Evolutionary conservation across 176 grass and related monocot genomes (phyloP).

Genomic region (Lolium rigidum): DNA sequence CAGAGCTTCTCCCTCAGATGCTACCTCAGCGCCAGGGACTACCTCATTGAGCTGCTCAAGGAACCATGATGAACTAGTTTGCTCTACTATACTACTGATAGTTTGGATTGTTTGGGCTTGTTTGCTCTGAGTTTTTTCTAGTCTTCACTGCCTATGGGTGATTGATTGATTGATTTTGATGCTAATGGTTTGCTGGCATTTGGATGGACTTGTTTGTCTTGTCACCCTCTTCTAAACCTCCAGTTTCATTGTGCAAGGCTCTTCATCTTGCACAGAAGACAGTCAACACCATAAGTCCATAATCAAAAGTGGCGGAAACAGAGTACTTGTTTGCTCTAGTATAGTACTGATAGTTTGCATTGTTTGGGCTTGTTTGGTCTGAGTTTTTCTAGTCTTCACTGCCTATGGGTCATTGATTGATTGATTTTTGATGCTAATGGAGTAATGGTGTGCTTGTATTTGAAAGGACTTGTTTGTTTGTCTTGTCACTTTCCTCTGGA

Average conservation of each 20-base stretch:
- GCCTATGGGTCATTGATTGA: background rate
- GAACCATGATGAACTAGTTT: slow-evolving; percentile 41
- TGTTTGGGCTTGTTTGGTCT: background rate
- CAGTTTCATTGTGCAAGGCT: background rate
- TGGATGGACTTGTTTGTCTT: background rate
- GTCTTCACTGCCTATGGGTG: background rate
- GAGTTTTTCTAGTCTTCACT: background rate
- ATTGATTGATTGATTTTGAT: background rate
- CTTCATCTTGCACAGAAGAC: background rate
- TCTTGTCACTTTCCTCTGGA: background rate
- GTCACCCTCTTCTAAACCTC: background rate
- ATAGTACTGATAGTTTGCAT: background rate
- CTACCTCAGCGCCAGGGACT: slow-evolving; percentile 50
- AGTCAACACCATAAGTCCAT: too few species aligned
- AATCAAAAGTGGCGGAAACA: too few species aligned
- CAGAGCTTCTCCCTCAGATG: slow-evolving; percentile 59
- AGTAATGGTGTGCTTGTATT: background rate
- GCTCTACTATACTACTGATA: too few species aligned
- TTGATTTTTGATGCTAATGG: background rate
- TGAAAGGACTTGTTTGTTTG: background rate
- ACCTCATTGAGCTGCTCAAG: slow-evolving; percentile 52
- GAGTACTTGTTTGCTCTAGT: too few species aligned
- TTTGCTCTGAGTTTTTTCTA: background rate
- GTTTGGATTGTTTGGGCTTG: background rate
- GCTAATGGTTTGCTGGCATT: background rate